Evolutionary conservation across 2,329 filamentous ascomycete species (phyloP).

Genomic region (Zasmidium cellare): DNA sequence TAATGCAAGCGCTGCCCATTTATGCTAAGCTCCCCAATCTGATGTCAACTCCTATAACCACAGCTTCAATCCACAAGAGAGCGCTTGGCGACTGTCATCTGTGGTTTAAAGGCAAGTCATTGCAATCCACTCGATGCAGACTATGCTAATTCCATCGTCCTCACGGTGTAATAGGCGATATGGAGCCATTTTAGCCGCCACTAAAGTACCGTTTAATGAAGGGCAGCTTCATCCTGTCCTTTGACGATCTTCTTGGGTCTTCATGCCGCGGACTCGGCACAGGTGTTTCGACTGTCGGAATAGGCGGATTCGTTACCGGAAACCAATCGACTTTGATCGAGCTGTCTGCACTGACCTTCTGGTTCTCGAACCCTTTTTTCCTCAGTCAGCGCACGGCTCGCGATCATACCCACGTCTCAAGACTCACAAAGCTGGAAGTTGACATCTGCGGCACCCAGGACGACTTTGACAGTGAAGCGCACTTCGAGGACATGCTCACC

Average conservation of each 20-base stretch:
- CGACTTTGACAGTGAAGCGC: slow-evolving; percentile 38
- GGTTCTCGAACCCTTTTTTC: slow-evolving; percentile 10
- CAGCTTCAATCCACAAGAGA: no score
- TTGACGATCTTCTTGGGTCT: neutral
- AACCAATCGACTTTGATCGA: slow-evolving; percentile 4
- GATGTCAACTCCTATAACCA: no score
- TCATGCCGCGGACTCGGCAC: neutral
- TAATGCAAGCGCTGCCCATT: neutral
- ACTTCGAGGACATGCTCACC: slow-evolving; percentile 37
- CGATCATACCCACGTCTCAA: no score
- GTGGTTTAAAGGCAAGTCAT: no score
- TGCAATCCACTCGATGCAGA: neutral
- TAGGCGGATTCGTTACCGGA: neutral
- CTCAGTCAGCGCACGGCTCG: neutral
- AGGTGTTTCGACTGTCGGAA: neutral
- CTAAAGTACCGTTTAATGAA: neutral
- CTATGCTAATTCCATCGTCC: neutral
- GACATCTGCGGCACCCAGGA: slow-evolving; percentile 41
- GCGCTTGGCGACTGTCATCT: no score
- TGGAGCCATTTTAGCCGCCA: neutral
- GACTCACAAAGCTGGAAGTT: slow-evolving; percentile 37
- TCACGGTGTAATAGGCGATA: neutral
- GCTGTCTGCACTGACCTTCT: slow-evolving; percentile 2
- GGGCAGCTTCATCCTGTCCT: neutral
- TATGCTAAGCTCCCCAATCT: neutral